Conservation (phyloP, 2,329 filamentous ascomycete species). For the Plenodomus biglobosus region DNA sequence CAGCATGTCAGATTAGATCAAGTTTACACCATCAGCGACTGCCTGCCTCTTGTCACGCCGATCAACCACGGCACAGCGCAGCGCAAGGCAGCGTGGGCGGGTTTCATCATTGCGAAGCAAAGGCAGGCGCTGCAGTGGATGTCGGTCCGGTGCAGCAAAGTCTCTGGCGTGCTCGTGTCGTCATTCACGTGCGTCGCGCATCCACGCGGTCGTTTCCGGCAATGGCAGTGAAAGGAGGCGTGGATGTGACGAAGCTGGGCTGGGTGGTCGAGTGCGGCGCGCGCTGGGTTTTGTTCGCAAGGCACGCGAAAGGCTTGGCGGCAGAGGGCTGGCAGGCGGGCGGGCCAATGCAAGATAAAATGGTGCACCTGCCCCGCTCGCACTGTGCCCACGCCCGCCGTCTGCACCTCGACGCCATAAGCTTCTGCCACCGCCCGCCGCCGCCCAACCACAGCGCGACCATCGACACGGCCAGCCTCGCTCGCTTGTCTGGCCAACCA, state of each 20-base stretch:
- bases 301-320: conserved; percentile 9
- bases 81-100: conserved; percentile 11
- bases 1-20: conserved; percentile 63
- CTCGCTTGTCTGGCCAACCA: conserved; percentile 26
- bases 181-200: conserved; percentile 34
- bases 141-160: conserved; percentile 10
- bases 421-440: conserved; percentile 2
- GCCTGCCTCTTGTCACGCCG: conserved; percentile 16
- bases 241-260: conserved; percentile 16
- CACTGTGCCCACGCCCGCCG: neutral
- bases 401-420: neutral
- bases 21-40: conserved; percentile 56
- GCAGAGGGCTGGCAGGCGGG: neutral
- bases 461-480: conserved; percentile 8
- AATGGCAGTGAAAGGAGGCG: conserved; percentile 3
- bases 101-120: conserved; percentile 23
- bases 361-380: conserved; percentile 12
- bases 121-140: conserved; percentile 10
- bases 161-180: conserved; percentile 41
- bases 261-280: conserved; percentile 2
- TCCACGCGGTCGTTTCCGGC: conserved; percentile 5
- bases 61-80: conserved; percentile 25
- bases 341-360: conserved; percentile 11
- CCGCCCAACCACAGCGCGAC: conserved; percentile 2
- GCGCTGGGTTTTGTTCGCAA: conserved; percentile 2